Evolutionary conservation across 768 basidiomycete species (phyloP).

Genomic region (Suillus hirtellus): DNA sequence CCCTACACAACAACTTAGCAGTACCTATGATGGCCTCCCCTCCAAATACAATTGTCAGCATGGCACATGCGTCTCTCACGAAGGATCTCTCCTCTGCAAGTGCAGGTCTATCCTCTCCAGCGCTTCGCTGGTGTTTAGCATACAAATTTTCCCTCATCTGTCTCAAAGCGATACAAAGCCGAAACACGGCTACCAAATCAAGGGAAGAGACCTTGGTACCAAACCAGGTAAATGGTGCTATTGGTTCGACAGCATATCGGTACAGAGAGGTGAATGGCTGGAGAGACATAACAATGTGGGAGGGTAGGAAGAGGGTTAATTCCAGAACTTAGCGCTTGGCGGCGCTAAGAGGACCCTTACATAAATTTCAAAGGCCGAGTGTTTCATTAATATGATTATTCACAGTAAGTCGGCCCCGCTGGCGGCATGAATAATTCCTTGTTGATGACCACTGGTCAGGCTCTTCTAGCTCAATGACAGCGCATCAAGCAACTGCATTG

Average conservation of each 20-base stretch:
- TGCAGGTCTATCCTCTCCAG: conserved; percentile 32
- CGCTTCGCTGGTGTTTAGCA: conserved; percentile 41
- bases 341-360: no score
- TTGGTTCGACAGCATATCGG: conserved; percentile 53
- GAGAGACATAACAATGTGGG: conserved; percentile 31
- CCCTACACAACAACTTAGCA: conserved; percentile 21
- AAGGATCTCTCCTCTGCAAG: conserved; percentile 55
- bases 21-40: conserved; percentile 72
- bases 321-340: no score
- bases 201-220: conserved; percentile 59
- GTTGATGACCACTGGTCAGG: no score
- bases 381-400: no score
- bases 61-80: conserved; percentile 54
- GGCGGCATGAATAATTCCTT: no score
- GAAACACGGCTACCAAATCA: conserved; percentile 65
- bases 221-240: conserved; percentile 70
- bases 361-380: no score
- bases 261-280: conserved; percentile 51
- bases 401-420: no score
- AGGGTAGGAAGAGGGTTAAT: background rate
- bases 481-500: no score
- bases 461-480: no score
- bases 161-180: conserved; percentile 68
- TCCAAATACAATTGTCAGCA: conserved; percentile 71
- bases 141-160: conserved; percentile 59